These are phyloP conservation scores for Cymbopogon flexuosus DNA, from an alignment of 202 grass and related monocot genomes.

Conservation along the genomic window DNA sequence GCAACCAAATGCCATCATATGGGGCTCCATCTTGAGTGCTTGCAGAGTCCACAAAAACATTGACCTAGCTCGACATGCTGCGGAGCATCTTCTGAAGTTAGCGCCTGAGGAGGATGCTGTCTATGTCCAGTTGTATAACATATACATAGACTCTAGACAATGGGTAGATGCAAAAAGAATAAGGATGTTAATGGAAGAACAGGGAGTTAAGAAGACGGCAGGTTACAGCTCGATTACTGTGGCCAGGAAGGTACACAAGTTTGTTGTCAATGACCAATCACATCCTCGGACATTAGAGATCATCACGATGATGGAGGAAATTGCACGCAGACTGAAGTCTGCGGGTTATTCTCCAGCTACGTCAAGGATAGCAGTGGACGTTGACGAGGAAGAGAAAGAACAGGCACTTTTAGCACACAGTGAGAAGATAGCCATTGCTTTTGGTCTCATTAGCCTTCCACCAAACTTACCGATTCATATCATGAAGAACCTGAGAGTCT, in stretches of 20 bases:
- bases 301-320: constrained; percentile 54
- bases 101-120: constrained; percentile 53
- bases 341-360: constrained; percentile 45
- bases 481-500: constrained; percentile 72
- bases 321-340: constrained; percentile 41
- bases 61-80: constrained; percentile 44
- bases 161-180: constrained; percentile 61
- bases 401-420: constrained; percentile 52
- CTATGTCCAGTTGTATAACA: constrained; percentile 72
- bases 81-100: constrained; percentile 49
- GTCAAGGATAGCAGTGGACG: constrained; percentile 46
- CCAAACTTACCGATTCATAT: constrained; percentile 41
- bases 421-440: constrained; percentile 68
- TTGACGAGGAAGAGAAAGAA: constrained; percentile 70
- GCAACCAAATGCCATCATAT: constrained; percentile 71
- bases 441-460: constrained; percentile 56
- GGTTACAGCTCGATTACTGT: constrained; percentile 64
- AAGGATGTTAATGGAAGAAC: constrained; percentile 53
- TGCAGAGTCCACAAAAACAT: constrained; percentile 54
- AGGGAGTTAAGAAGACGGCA: constrained; percentile 53
- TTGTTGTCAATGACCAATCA: constrained; percentile 47
- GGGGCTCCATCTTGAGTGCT: constrained; percentile 61
- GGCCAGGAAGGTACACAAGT: constrained; percentile 58
- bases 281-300: constrained; percentile 49
- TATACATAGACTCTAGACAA: constrained; percentile 53